phyloP scores from a whole-genome alignment of 257 asterid genomes.

The Linderniella brevidens region DNA sequence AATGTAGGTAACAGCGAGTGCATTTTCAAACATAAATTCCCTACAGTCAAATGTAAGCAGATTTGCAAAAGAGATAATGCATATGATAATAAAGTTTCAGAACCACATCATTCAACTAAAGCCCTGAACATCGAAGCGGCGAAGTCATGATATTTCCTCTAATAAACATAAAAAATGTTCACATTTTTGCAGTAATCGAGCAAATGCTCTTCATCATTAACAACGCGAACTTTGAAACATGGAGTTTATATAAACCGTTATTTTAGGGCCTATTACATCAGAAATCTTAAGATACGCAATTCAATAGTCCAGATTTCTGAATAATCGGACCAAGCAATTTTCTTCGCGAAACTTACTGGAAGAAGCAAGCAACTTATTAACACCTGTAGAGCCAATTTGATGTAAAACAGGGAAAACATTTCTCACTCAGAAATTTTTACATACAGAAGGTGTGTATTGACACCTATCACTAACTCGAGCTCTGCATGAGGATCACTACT shows the following conservation, averaged over 20 bases:
- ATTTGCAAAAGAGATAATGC: too few relatives aligned
- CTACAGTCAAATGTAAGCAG: too few relatives aligned
- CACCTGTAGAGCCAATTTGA: too few relatives aligned
- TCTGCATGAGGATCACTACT: constrained; percentile 8
- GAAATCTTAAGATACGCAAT: too few relatives aligned
- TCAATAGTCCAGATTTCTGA: too few relatives aligned
- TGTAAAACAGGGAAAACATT: constrained; percentile 2
- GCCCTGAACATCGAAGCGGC: neutral
- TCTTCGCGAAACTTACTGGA: too few relatives aligned
- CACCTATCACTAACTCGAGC: neutral
- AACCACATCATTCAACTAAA: too few relatives aligned
- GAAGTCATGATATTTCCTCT: neutral
- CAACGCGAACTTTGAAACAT: constrained; percentile 8
- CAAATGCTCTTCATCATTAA: neutral
- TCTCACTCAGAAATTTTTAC: constrained; percentile 16
- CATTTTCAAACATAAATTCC: too few relatives aligned
- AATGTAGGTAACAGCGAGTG: neutral
- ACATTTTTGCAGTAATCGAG: neutral
- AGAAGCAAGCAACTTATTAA: too few relatives aligned
- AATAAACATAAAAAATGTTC: constrained; percentile 8
- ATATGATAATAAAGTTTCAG: too few relatives aligned
- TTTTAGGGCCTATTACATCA: constrained; percentile 1
- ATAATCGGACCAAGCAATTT: too few relatives aligned
- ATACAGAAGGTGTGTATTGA: constrained; percentile 17
- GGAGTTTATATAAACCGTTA: neutral